phyloP scores from a whole-genome alignment of 345 rosid species.

The Odontarrhena argentea region DNA sequence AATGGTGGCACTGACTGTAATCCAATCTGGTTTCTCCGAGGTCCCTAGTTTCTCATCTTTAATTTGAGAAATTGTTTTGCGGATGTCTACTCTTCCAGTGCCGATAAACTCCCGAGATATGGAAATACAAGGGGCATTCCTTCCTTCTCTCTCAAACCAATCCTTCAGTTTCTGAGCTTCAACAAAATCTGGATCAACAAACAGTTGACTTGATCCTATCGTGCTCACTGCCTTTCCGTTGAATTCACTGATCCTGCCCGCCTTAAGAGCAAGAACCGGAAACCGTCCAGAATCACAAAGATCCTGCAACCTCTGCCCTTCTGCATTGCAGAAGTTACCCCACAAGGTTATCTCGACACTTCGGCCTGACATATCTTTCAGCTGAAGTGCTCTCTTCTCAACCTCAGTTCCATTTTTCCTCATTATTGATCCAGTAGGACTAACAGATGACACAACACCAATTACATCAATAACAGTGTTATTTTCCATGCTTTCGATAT shows the following conservation, averaged over 20 bases:
- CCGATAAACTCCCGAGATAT: constrained; percentile 66
- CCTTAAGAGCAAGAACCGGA: constrained; percentile 83
- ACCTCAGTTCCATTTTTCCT: constrained; percentile 78
- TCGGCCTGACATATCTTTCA: constrained; percentile 82
- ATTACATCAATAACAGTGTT: constrained; percentile 66
- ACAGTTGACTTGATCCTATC: constrained; percentile 67
- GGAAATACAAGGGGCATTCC: constrained; percentile 54
- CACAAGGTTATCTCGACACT: constrained; percentile 87
- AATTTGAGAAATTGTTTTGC: constrained; percentile 71
- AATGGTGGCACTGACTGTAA: constrained; percentile 65
- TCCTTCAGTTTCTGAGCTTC: constrained; percentile 70
- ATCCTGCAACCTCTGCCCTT: constrained; percentile 71
- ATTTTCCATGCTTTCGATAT: constrained; percentile 71
- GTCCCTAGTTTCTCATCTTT: constrained; percentile 91
- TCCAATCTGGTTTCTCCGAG: constrained; percentile 96
- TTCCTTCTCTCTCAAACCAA: constrained; percentile 85
- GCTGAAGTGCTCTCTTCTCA: constrained; percentile 73
- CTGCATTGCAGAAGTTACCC: constrained; percentile 76
- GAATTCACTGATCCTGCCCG: constrained; percentile 76
- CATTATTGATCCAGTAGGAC: constrained; percentile 65
- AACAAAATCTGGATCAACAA: constrained; percentile 69
- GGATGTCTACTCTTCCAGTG: constrained; percentile 50
- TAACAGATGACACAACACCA: constrained; percentile 67
- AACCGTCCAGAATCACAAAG: constrained; percentile 71
- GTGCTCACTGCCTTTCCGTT: constrained; percentile 83